Base-by-base conservation (phyloP, 2,329 filamentous ascomycete species). In the Phialemoniopsis sp. region DNA sequence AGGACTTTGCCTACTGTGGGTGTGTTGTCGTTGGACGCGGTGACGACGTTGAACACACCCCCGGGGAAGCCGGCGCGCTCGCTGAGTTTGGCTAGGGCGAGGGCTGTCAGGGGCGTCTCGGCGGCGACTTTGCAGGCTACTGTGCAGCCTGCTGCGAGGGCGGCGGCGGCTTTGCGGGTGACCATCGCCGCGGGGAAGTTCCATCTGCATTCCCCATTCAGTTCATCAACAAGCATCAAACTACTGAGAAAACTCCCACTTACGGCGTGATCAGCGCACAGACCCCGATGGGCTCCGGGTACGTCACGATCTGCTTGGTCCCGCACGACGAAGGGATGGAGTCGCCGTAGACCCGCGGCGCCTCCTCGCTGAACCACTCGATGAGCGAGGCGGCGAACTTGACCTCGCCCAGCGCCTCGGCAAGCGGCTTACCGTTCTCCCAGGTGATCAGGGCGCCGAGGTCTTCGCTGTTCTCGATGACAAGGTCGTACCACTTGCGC, bases 51-150 rank as follows among this genome's bases (percentile, higher is more conserved):
- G 29, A 87, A 68, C 2, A 83, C 78, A 19, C 80, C 81, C 41
- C 76, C 73, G 8, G 83, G 84, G 29, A 87, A 76, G 5, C 83
- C 84, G 2, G 84, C 83, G 14, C 78, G 70, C 40, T 75, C 65
- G 2, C 77, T 79, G 26, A 87, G 70, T 53, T 84, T 78, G 2
- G 78, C 78, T 12, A 87, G 60, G 2, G 82, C 82, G 32, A 82
- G 78, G 4, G 78, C 74, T 29, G 80, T 83, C 54, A 83, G 80
- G 0, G 83, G 83, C 1, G 84, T 86, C 60, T 87, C 82, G 14
- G 74, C 72, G 1, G 83, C 79, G n/a, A 81, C 79, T 60, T 87
- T 87, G 37, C 76, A 74, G 4, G 87, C 81, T 9, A 86, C 76
- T 2, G 82, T 84, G 59, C 82, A 87, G 34, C 83, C 83, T 15